Evolutionary conservation across 2,329 filamentous ascomycete genomes (phyloP).

Genomic region (Diplocarpon mali): DNA sequence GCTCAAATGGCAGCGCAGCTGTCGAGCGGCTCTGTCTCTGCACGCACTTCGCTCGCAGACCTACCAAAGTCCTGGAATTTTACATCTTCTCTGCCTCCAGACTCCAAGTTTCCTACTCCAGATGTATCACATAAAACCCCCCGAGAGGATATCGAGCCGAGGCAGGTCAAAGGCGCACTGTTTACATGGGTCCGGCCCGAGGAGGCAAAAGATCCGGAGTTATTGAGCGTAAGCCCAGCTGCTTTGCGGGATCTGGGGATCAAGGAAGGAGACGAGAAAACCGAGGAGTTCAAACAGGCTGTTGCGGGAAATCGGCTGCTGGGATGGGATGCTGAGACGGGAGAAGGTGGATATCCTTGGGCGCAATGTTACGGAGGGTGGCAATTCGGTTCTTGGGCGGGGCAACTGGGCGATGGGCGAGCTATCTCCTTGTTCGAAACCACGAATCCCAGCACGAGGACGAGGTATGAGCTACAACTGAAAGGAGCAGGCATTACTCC

Average conservation of each 20-base stretch:
- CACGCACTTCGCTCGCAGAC: conserved; percentile 34
- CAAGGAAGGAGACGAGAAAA: conserved; percentile 52
- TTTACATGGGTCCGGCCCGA: conserved; percentile 90
- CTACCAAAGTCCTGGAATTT: conserved; percentile 57
- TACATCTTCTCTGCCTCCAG: conserved; percentile 59
- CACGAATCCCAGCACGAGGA: conserved; percentile 60
- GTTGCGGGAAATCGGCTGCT: conserved; percentile 76
- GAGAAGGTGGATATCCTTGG: conserved; percentile 80
- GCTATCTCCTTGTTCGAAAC: conserved; percentile 92
- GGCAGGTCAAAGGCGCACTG: conserved; percentile 72
- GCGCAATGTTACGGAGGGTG: conserved; percentile 93
- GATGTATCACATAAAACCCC: conserved; percentile 71
- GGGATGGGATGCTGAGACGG: conserved; percentile 59
- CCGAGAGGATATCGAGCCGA: conserved; percentile 64
- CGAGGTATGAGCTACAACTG: conserved; percentile 79
- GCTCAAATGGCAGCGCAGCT: conserved; percentile 36
- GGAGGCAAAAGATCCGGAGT: conserved; percentile 56
- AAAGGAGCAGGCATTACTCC: conserved; percentile 91
- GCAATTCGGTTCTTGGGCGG: conserved; percentile 79
- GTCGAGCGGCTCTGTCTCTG: conserved; percentile 10
- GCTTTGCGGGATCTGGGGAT: conserved; percentile 79
- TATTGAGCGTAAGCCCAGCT: conserved; percentile 68
- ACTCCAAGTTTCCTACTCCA: conserved; percentile 70
- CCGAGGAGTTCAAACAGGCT: conserved; percentile 62
- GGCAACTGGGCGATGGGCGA: conserved; percentile 87